Evolutionary conservation across 169 alveolate genomes (phyloP), one percentile per base, ranked within the genome.

Genomic region (Cryptosporidium canis): DNA sequence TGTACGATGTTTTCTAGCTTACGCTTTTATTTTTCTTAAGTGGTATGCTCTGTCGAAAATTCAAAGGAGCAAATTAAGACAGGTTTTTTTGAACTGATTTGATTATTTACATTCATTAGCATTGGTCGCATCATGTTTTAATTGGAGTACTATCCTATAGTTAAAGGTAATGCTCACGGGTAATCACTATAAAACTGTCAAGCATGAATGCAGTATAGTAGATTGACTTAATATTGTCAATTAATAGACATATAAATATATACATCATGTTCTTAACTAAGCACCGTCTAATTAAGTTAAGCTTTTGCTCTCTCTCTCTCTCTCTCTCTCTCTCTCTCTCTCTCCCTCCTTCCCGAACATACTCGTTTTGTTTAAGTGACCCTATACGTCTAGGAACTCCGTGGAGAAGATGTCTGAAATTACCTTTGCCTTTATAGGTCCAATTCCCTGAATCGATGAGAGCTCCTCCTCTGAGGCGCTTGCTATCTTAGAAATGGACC

Each of bases 371-470:
- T 44, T 44, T 44, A 14, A 44, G 9, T 44, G 18, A 9, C 3
- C 24, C 12, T 63, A 35, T 2, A 29, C 16, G 29, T 63, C 47
- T 0, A 45, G n/a, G 31, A 70, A 51, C 41, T 33, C 31, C 7
- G 72, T 37, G 31, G 87, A 77, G n/a, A 77, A 77, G 55, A 77
- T 24, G 8, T 77, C 87, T 11, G 51, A 18, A 58, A 77, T 55
- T 18, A 77, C 87, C 41, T 55, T 77, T 3, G 87, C 87, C n/a
- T 77, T 77, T 16, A 77, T 58, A 6, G 44, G 39, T 2, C 93
- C 93, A 8, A 90, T 83, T 12, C 93, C 93, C 0, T 90, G 66
- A 58, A 90, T 64, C 45, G 82, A 63, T 37, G 72, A 66, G 43
- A 90, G 92, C 35, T 65, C 91, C 39, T 72, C 66, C 35, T 72